Conservation (phyloP, 495 filamentous ascomycete species). For the Penicillium atrosanguineum region DNA sequence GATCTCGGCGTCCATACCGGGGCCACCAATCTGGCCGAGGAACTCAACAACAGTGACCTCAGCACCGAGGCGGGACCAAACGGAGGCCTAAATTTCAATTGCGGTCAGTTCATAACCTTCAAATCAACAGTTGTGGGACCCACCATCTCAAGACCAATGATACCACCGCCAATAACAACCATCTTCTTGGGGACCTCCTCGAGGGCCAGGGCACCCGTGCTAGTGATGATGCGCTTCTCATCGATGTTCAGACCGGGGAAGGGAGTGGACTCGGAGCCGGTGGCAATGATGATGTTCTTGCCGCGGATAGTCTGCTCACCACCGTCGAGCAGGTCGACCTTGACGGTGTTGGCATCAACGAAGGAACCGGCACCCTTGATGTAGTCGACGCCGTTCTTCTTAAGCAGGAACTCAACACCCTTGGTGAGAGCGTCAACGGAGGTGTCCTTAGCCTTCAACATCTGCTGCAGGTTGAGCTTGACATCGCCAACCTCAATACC, state of each 20-base stretch:
- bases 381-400: conserved; percentile 98
- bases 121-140: conserved; percentile 13
- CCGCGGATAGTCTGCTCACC: conserved; percentile 79
- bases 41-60: conserved; percentile 98
- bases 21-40: conserved; percentile 92
- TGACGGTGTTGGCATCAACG: conserved; percentile 84
- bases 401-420: conserved; percentile 95
- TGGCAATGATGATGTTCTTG: conserved; percentile 98
- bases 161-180: conserved; percentile 96
- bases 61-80: conserved; percentile 90
- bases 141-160: conserved; percentile 98
- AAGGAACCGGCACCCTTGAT: conserved; percentile 89
- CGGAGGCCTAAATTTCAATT: conserved; percentile 62
- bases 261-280: conserved; percentile 88
- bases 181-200: conserved; percentile 93
- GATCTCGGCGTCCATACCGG: conserved; percentile 95
- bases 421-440: conserved; percentile 90
- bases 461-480: conserved; percentile 87
- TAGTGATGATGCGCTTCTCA: conserved; percentile 94
- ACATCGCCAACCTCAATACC: conserved; percentile 96
- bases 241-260: conserved; percentile 96
- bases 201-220: conserved; percentile 88
- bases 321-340: conserved; percentile 84
- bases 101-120: background rate
- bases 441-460: conserved; percentile 97